Percentiles rank a stretch among this genome's conserved stretches.
These are phyloP conservation scores for Lactarius tabidus DNA, from an alignment of 768 basidiomycete genomes.

Conservation along the genomic window DNA sequence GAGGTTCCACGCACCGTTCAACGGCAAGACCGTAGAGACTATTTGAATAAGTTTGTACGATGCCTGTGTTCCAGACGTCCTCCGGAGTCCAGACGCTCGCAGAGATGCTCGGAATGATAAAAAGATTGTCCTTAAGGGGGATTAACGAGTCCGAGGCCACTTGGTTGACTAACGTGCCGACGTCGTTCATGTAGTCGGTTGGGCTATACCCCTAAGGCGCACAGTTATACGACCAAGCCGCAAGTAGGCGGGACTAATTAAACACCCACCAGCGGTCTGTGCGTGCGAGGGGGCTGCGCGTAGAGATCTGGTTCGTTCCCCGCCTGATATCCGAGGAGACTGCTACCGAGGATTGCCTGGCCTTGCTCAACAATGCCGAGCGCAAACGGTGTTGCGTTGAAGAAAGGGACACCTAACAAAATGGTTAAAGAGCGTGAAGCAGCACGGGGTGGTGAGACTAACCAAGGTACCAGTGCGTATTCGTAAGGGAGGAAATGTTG, in stretches of 20 bases:
- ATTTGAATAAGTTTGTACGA: constrained; percentile 11
- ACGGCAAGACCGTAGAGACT: constrained; percentile 19
- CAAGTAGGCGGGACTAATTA: neutral
- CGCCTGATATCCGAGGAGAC: constrained; percentile 63
- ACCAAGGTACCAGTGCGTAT: constrained; percentile 66
- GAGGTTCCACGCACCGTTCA: constrained; percentile 15
- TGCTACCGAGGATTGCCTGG: constrained; percentile 57
- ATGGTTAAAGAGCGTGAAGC: neutral
- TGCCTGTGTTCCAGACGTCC: constrained; percentile 22
- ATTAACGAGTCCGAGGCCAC: constrained; percentile 7
- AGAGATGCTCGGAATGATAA: constrained; percentile 23
- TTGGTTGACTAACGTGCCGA: constrained; percentile 21
- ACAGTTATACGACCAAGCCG: neutral
- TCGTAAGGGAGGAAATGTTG: constrained; percentile 54
- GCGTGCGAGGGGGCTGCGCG: constrained; percentile 27
- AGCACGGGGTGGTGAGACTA: constrained; percentile 2
- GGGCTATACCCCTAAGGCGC: constrained; percentile 11
- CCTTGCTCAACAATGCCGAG: constrained; percentile 54
- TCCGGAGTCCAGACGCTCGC: constrained; percentile 17
- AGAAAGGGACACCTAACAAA: constrained; percentile 53
- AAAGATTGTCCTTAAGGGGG: constrained; percentile 2
- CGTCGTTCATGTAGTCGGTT: constrained; percentile 35
- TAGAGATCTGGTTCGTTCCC: constrained; percentile 83
- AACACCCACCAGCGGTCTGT: constrained; percentile 21
- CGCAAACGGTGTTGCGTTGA: constrained; percentile 52